Evolutionary conservation across 2,329 filamentous ascomycete species (phyloP).

Genomic region (Fusarium anthophilum): DNA sequence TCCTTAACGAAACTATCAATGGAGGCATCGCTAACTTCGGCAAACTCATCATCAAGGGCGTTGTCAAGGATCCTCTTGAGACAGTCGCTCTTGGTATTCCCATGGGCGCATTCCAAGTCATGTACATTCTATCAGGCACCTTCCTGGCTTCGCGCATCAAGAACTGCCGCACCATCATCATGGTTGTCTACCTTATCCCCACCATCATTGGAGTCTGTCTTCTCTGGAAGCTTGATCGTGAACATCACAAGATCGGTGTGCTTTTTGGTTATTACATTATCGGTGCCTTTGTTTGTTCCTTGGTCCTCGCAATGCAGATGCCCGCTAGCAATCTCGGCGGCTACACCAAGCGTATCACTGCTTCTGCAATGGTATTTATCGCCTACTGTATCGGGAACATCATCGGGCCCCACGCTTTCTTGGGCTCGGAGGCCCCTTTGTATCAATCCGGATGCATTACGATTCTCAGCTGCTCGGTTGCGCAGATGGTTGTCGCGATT

Average conservation of each 20-base stretch:
- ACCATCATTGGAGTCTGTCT: constrained; percentile 58
- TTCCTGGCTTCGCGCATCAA: constrained; percentile 59
- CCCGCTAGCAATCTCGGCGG: constrained; percentile 59
- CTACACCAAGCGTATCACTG: constrained; percentile 58
- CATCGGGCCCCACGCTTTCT: constrained; percentile 49
- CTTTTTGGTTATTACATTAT: constrained; percentile 62
- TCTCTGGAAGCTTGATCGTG: constrained; percentile 58
- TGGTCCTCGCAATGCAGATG: constrained; percentile 64
- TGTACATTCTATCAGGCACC: constrained; percentile 61
- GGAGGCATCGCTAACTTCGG: constrained; percentile 64
- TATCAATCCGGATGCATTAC: constrained; percentile 62
- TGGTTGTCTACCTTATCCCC: constrained; percentile 60
- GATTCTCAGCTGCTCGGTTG: constrained; percentile 24
- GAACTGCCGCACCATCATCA: constrained; percentile 60
- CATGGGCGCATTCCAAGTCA: constrained; percentile 60
- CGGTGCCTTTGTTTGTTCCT: constrained; percentile 58
- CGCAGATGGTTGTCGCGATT: constrained; percentile 34
- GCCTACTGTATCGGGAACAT: constrained; percentile 50
- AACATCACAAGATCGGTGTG: constrained; percentile 53
- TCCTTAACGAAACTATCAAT: constrained; percentile 62
- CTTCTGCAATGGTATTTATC: constrained; percentile 57
- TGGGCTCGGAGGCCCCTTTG: constrained; percentile 54
- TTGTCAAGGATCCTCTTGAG: constrained; percentile 45
- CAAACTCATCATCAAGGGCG: constrained; percentile 61
- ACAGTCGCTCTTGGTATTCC: constrained; percentile 64